Percentiles rank a stretch among this genome's conserved stretches.
These are phyloP conservation scores for Cercospora zeae-maydis DNA, from an alignment of 2,329 filamentous ascomycete genomes.

Conservation along the genomic window DNA sequence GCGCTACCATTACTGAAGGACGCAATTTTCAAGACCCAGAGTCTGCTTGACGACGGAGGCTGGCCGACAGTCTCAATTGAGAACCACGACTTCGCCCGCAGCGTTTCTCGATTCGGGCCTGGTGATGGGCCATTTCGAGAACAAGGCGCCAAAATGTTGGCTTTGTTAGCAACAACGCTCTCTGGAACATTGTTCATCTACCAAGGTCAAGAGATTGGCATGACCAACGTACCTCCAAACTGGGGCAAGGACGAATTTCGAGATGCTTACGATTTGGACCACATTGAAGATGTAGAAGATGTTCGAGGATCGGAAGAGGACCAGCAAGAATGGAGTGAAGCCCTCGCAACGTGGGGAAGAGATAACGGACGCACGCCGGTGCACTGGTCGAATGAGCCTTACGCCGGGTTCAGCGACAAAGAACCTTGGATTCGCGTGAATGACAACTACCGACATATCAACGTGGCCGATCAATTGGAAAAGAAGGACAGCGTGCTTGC, in stretches of 20 bases:
- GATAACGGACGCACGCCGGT: background rate
- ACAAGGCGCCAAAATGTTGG: conserved; percentile 56
- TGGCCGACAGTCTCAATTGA: no score
- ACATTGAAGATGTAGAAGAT: background rate
- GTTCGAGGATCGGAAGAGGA: background rate
- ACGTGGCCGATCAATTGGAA: no score
- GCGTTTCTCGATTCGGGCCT: conserved; percentile 53
- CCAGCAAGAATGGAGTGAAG: background rate
- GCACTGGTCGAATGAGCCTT: background rate
- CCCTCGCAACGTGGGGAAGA: background rate
- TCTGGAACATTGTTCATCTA: conserved; percentile 62
- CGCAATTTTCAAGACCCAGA: no score
- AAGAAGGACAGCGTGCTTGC: no score
- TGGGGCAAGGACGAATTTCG: background rate
- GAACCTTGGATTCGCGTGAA: background rate
- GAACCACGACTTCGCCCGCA: conserved; percentile 61
- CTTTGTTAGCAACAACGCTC: conserved; percentile 54
- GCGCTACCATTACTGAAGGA: no score
- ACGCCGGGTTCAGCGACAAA: background rate
- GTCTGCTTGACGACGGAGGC: no score
- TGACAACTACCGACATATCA: background rate
- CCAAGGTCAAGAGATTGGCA: conserved; percentile 64
- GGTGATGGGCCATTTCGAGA: conserved; percentile 48
- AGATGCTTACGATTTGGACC: background rate
- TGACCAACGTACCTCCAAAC: conserved; percentile 47